Conservation (phyloP, 2,329 filamentous ascomycete species). For the Ilyonectria destructans region DNA sequence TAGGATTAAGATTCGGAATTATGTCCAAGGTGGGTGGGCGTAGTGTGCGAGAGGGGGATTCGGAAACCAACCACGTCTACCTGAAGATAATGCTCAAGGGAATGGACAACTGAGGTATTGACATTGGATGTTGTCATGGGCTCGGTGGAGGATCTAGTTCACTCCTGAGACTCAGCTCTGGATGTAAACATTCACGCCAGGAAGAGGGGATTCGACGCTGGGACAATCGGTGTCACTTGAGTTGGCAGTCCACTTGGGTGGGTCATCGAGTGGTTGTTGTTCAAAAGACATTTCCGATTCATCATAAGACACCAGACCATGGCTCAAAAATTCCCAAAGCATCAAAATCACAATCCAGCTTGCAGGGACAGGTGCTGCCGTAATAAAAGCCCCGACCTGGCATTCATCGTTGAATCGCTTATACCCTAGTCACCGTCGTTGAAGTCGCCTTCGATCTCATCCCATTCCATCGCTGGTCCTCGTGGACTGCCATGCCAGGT, state of each 20-base stretch:
- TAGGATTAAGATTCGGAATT: no score
- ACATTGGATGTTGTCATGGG: neutral
- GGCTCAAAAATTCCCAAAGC: constrained; percentile 50
- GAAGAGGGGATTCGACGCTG: neutral
- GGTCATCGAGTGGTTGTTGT: constrained; percentile 33
- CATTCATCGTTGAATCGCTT: constrained; percentile 52
- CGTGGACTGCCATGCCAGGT: constrained; percentile 45
- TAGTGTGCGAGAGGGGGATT: neutral
- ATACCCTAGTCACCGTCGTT: constrained; percentile 47
- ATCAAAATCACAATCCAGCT: constrained; percentile 51
- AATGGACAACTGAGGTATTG: neutral
- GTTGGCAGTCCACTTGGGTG: constrained; percentile 13
- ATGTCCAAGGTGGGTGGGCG: no score
- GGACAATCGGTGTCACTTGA: neutral
- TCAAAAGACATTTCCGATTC: constrained; percentile 51
- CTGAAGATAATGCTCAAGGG: neutral
- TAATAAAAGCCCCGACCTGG: constrained; percentile 50
- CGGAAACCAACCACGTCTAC: neutral
- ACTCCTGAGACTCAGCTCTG: neutral
- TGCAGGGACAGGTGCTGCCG: constrained; percentile 48
- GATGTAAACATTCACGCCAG: neutral
- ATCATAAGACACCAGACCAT: constrained; percentile 50
- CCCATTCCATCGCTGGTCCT: constrained; percentile 49
- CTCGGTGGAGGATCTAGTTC: neutral
- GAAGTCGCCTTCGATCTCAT: constrained; percentile 44